Evolutionary conservation across 768 basidiomycete genomes (phyloP), one percentile per base, ranked within the genome.

Genomic region (Mycena indigotica): DNA sequence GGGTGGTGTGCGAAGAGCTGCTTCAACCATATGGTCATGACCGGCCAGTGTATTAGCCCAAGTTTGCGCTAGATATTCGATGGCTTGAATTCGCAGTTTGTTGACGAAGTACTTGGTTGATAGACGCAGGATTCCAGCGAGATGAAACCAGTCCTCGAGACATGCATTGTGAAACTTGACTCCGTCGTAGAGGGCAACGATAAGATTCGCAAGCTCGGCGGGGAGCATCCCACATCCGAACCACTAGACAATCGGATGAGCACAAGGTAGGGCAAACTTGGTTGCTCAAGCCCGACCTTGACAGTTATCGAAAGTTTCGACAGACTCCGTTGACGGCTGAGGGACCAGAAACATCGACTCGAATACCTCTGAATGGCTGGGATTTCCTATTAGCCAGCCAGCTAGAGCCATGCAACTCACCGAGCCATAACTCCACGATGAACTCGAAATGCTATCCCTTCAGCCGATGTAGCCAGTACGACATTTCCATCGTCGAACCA

Each of bases 401-500:
- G n/a, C 35, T 5, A 28, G n/a, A 1, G 30, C 54, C 46, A 24
- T 54, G 55, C 32, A 10, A 23, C 70, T 49, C 64, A 76, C 75
- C 32, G 32, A 17, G 32, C 32, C 52, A 78, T 70, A 40, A 80
- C 74, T 55, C 79, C 77, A 30, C 75, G 77, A 64, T 85, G 85
- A 4, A 85, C 74, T 29, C 79, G 83, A 73, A 84, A 85, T 1
- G 78, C 79, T 30, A 76, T 75, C 4, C 69, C 26, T 26, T 69
- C 63, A 44, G 76, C 73, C 29, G 76, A 67, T 5, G 79, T 77
- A 35, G 81, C 67, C 3, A 86, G 73, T 17, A 85, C 69, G 46
- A 85, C 74, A 65, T 85, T 86, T 17, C 84, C 84, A 61, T 85
- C 84, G 23, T 84, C 80, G 63, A 86, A 83, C 81, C 80, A 85